These are phyloP conservation scores for Capsicum rhomboideum DNA, from an alignment of 257 asterid genomes.

Conservation along the genomic window DNA sequence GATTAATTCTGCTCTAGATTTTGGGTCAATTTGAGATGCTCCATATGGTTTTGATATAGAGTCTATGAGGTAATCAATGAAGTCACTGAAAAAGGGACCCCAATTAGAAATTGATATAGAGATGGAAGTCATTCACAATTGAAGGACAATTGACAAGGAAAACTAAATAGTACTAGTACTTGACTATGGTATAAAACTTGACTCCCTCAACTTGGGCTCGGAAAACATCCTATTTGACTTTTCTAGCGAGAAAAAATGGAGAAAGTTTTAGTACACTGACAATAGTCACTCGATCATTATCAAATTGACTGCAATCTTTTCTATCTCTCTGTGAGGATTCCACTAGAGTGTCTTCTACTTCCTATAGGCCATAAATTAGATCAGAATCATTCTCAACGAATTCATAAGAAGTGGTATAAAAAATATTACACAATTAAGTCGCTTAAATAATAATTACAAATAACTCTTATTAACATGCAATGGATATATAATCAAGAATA, in stretches of 20 bases:
- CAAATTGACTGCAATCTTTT: no score
- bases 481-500: no score
- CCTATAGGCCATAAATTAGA: no score
- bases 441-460: no score
- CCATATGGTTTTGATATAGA: not conserved
- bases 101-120: not conserved
- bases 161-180: not conserved
- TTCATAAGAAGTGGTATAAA: no score
- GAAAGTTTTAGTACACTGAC: not conserved
- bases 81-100: not conserved
- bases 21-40: not conserved
- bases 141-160: not conserved
- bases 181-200: not conserved
- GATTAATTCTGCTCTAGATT: not conserved
- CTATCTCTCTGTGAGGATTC: no score
- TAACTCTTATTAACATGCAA: no score
- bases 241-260: not conserved
- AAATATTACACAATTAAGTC: no score
- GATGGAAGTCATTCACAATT: not conserved
- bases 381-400: no score
- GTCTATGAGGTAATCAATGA: not conserved
- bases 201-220: not conserved
- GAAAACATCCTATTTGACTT: not conserved
- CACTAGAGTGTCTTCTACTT: no score
- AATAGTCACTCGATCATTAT: no score